phyloP scores from a whole-genome alignment of 2,329 filamentous ascomycete species.

The Mycosphaerella arachidis region DNA sequence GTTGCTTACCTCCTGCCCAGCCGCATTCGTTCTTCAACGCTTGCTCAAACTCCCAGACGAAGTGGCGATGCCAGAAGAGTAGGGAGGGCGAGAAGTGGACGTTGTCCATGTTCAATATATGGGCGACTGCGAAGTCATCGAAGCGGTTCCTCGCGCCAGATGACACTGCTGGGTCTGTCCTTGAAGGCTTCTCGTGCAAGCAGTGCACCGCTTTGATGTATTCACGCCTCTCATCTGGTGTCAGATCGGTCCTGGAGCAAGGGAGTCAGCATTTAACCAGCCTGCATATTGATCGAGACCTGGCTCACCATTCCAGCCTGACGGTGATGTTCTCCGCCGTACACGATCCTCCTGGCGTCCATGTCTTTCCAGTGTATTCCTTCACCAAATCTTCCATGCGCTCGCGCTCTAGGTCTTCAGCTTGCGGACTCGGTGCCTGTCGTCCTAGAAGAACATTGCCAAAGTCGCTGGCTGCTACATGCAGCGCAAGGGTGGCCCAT shows the following conservation, averaged over 20 bases:
- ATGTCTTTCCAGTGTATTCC: neutral
- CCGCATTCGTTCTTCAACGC: conserved; percentile 39
- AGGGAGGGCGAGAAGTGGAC: neutral
- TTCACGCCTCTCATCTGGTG: neutral
- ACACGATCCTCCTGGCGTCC: neutral
- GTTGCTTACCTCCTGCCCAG: conserved; percentile 26
- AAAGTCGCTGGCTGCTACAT: neutral
- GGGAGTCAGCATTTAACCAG: neutral
- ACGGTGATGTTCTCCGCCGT: neutral
- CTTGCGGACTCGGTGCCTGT: neutral
- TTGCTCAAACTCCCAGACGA: conserved; percentile 40
- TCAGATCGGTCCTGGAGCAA: neutral
- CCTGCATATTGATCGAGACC: too few species aligned
- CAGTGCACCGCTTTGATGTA: neutral
- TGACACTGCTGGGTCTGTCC: neutral
- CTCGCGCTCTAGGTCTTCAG: neutral
- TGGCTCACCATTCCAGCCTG: neutral
- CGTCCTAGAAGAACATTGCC: neutral
- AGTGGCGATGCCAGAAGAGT: conserved; percentile 15
- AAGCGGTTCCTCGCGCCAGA: neutral
- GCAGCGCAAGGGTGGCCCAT: neutral
- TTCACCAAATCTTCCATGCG: neutral
- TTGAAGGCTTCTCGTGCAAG: neutral
- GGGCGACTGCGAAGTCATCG: neutral
- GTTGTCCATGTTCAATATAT: neutral